Conservation (phyloP, 768 basidiomycete genomes). For the Amanita exitialis region DNA sequence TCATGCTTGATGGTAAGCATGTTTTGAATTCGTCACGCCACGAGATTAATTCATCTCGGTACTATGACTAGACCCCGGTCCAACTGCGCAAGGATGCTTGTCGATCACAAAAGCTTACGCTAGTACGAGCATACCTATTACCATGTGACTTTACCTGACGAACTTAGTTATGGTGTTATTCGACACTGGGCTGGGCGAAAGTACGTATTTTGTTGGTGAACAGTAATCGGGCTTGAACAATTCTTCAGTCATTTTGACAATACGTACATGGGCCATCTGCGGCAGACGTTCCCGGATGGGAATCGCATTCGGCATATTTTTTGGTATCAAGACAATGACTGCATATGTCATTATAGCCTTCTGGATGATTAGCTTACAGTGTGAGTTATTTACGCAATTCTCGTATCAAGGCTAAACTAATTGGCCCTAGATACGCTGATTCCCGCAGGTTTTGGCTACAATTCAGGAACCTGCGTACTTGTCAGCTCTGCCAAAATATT, state of each 20-base stretch:
- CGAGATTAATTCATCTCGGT: not conserved
- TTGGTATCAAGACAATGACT: not conserved
- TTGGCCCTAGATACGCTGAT: not conserved
- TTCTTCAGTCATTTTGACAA: not conserved
- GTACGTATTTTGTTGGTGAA: not conserved
- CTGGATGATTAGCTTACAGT: not conserved
- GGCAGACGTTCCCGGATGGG: not conserved
- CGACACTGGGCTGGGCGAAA: slow-evolving; percentile 4
- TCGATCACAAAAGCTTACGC: not conserved
- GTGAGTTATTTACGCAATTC: not conserved
- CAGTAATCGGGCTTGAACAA: not conserved
- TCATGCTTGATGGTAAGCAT: not conserved
- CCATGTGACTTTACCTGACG: not conserved
- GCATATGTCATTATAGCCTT: not conserved
- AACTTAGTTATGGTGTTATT: not conserved
- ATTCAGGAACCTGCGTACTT: not conserved
- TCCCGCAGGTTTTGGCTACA: not conserved
- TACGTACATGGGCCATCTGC: slow-evolving; percentile 5
- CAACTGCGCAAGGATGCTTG: not conserved
- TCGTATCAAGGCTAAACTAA: not conserved
- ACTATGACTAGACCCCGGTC: not conserved
- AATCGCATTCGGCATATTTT: not conserved
- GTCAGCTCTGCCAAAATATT: not conserved
- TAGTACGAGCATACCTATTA: not conserved
- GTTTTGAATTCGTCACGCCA: not conserved